These are phyloP conservation scores for Dendrobium chrysotoxum DNA, from an alignment of 106 monocot genomes.

Conservation along the genomic window DNA sequence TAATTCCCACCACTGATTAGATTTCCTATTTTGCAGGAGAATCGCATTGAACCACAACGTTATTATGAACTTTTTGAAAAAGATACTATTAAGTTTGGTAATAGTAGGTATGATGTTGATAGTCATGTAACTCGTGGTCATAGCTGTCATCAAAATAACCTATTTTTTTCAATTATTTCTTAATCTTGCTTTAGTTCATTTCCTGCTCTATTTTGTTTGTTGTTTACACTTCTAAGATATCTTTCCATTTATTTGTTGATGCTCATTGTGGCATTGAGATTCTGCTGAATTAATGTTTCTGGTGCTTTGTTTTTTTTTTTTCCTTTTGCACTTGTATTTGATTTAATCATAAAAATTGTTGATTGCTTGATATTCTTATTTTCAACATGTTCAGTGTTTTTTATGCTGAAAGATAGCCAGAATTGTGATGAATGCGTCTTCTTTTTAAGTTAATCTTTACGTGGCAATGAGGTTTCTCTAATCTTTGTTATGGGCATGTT, in stretches of 20 bases:
- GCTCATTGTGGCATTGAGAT: neutral
- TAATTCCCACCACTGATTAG: neutral
- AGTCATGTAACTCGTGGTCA: constrained; percentile 2
- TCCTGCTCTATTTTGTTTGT: neutral
- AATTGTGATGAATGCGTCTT: too few species aligned
- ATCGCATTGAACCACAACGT: constrained; percentile 77
- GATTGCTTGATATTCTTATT: neutral
- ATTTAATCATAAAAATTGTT: neutral
- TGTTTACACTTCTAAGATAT: neutral
- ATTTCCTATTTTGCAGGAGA: constrained; percentile 16
- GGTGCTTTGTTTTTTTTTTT: neutral
- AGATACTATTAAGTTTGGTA: constrained; percentile 94
- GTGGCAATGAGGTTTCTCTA: neutral
- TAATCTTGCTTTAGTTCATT: neutral
- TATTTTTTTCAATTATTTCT: neutral
- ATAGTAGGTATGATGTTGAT: constrained; percentile 71
- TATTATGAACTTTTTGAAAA: constrained; percentile 97
- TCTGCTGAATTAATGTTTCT: neutral
- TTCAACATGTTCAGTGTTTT: neutral
- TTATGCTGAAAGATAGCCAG: neutral
- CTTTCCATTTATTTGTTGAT: neutral
- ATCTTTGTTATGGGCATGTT: neutral
- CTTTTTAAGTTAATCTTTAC: too few species aligned
- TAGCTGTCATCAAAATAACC: neutral
- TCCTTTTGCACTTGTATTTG: neutral